A percentile compares a stretch with the other conserved stretches of the same genome.
Evolutionary conservation across 1,139 yeast genomes (phyloP).

Genomic region (Geotrichum macrosporum): DNA sequence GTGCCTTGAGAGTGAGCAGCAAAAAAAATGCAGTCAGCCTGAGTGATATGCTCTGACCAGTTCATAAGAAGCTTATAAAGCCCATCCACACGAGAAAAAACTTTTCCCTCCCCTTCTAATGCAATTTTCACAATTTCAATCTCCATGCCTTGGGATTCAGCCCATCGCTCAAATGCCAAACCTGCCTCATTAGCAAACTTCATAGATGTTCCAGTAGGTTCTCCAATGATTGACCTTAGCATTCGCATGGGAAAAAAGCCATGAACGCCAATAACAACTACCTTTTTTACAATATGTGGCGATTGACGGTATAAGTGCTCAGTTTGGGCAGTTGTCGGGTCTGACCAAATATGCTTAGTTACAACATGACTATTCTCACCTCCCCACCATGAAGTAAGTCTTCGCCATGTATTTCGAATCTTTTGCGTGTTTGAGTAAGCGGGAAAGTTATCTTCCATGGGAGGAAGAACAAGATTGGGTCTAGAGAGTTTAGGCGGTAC

Average conservation of each 20-base stretch:
- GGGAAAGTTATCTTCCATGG: conserved; percentile 31
- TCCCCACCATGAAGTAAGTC: conserved; percentile 26
- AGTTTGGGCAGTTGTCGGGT: conserved; percentile 18
- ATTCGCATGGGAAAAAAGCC: conserved; percentile 90
- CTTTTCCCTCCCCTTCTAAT: conserved; percentile 82
- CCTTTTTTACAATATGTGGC: conserved; percentile 40
- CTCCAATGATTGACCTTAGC: conserved; percentile 81
- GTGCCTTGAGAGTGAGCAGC: conserved; percentile 97
- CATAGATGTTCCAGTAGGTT: conserved; percentile 88
- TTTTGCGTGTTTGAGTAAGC: conserved; percentile 27
- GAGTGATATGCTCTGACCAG: conserved; percentile 65
- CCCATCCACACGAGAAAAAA: conserved; percentile 76
- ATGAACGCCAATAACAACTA: conserved; percentile 85
- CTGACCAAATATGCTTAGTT: conserved; percentile 11
- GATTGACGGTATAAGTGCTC: conserved; percentile 26
- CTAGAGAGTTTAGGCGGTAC: conserved; percentile 12
- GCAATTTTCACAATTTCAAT: conserved; percentile 84
- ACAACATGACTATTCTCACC: background rate
- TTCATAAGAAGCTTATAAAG: conserved; percentile 67
- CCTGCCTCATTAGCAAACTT: conserved; percentile 87
- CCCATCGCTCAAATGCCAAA: conserved; percentile 67
- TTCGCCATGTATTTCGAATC: conserved; percentile 26
- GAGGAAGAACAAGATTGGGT: conserved; percentile 35
- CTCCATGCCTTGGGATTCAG: conserved; percentile 51
- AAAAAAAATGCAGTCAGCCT: conserved; percentile 79